phyloP scores from a whole-genome alignment of 2,329 filamentous ascomycete genomes.

The Colletotrichum filicis region DNA sequence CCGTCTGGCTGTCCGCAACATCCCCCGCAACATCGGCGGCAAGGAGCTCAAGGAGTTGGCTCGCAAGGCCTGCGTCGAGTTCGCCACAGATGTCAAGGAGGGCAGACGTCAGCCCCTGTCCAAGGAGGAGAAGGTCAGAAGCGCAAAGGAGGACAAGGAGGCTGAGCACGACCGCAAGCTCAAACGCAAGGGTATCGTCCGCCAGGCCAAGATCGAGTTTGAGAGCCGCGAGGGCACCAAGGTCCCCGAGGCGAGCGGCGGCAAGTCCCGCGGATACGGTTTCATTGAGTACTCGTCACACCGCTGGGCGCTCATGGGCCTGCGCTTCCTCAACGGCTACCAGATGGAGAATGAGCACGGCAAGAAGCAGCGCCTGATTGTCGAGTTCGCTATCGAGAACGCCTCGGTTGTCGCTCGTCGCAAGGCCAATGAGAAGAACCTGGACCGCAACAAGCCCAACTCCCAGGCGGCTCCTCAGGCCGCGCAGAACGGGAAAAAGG shows the following conservation, averaged over 20 bases:
- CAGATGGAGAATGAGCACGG: constrained; percentile 70
- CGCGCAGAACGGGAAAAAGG: constrained; percentile 42
- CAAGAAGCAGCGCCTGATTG: constrained; percentile 89
- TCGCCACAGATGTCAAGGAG: constrained; percentile 87
- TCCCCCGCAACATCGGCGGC: constrained; percentile 83
- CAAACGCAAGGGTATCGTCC: constrained; percentile 87
- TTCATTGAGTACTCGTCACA: constrained; percentile 98
- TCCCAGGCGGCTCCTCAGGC: constrained; percentile 38
- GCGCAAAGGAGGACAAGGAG: constrained; percentile 81
- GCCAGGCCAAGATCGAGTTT: constrained; percentile 94
- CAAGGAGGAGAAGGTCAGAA: constrained; percentile 87
- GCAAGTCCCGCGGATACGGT: constrained; percentile 91
- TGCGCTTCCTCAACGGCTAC: constrained; percentile 91
- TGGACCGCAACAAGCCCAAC: constrained; percentile 36
- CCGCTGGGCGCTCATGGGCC: constrained; percentile 92
- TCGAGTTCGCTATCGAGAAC: constrained; percentile 98
- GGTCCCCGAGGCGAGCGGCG: constrained; percentile 79
- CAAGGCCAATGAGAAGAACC: constrained; percentile 48
- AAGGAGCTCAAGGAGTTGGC: constrained; percentile 94
- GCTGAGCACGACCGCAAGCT: constrained; percentile 83
- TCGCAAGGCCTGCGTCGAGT: constrained; percentile 91
- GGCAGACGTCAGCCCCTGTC: constrained; percentile 82
- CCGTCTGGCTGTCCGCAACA: constrained; percentile 89
- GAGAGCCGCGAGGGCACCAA: constrained; percentile 89
- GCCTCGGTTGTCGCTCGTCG: constrained; percentile 92